These are phyloP conservation scores for Cyberlindnera mycetangii DNA, from an alignment of 805 yeast genomes.

Conservation along the genomic window DNA sequence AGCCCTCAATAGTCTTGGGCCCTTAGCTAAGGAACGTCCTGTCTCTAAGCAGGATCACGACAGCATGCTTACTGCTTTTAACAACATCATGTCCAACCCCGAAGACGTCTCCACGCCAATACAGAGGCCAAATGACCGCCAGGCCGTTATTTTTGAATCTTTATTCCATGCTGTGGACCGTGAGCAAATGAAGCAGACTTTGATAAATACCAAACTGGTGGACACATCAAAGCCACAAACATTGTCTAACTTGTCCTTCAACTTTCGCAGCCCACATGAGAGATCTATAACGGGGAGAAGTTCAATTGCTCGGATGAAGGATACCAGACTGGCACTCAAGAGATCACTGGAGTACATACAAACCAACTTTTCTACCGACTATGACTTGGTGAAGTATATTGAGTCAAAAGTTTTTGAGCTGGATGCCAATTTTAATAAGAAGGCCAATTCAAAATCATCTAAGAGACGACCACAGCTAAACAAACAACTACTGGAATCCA, in stretches of 20 bases:
- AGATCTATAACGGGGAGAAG: slow-evolving; percentile 1
- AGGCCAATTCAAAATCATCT: not conserved
- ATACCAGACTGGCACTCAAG: slow-evolving; percentile 5
- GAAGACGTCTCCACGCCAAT: not conserved
- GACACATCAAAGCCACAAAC: not conserved
- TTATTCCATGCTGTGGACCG: slow-evolving; percentile 2
- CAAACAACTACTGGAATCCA: not conserved
- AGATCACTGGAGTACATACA: slow-evolving; percentile 6
- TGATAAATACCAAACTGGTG: slow-evolving; percentile 1
- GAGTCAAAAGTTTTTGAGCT: slow-evolving; percentile 3
- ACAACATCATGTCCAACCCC: slow-evolving; percentile 7
- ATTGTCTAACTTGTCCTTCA: not conserved
- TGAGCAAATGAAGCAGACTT: not conserved
- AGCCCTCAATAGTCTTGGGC: slow-evolving; percentile 1
- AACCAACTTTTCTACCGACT: slow-evolving; percentile 3
- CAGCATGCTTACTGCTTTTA: not conserved
- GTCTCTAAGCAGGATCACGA: slow-evolving; percentile 6
- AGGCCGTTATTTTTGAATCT: slow-evolving; percentile 6
- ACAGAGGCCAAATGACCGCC: not conserved
- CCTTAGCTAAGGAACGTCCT: slow-evolving; percentile 3
- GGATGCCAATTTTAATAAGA: slow-evolving; percentile 2
- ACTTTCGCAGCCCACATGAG: not conserved
- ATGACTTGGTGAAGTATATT: slow-evolving; percentile 10
- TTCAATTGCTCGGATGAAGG: not conserved
- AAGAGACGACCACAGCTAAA: not conserved